phyloP scores from a whole-genome alignment of 495 filamentous ascomycete species.

The Xylaria nigripes region DNA sequence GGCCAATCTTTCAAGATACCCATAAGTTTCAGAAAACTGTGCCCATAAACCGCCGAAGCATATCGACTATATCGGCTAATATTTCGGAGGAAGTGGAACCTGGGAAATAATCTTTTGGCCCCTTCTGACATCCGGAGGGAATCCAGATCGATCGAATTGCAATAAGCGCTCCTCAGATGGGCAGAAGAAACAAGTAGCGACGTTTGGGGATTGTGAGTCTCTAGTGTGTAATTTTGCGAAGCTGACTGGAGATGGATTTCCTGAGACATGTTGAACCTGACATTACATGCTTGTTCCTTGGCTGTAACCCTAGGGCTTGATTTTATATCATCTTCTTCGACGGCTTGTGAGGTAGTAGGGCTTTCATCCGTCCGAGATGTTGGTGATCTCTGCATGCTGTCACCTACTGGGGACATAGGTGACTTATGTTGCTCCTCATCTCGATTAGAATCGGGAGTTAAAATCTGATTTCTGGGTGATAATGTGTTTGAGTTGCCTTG shows the following conservation, averaged over 20 bases:
- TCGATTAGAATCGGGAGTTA: conserved; percentile 5
- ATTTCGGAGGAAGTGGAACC: conserved; percentile 59
- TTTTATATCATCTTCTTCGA: conserved; percentile 13
- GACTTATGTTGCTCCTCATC: conserved; percentile 31
- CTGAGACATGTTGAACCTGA: neutral
- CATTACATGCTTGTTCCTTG: neutral
- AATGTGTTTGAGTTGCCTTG: conserved; percentile 30
- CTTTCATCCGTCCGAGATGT: conserved; percentile 50
- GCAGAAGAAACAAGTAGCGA: conserved; percentile 54
- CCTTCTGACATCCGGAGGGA: conserved; percentile 48
- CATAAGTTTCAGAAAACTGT: conserved; percentile 61
- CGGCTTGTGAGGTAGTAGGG: conserved; percentile 25
- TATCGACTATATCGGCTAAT: conserved; percentile 70
- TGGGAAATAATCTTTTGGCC: conserved; percentile 58
- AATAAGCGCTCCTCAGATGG: conserved; percentile 45
- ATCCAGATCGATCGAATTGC: conserved; percentile 47
- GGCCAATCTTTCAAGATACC: conserved; percentile 50
- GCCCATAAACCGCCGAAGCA: conserved; percentile 68
- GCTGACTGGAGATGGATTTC: conserved; percentile 26
- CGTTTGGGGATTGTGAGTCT: conserved; percentile 54
- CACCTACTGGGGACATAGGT: conserved; percentile 45
- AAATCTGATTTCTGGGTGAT: conserved; percentile 25
- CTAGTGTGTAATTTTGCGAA: conserved; percentile 52
- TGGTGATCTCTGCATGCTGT: conserved; percentile 48
- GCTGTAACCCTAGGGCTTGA: neutral